These are phyloP conservation scores for Coprinellus micaceus DNA, from an alignment of 768 basidiomycete genomes.

Conservation along the genomic window DNA sequence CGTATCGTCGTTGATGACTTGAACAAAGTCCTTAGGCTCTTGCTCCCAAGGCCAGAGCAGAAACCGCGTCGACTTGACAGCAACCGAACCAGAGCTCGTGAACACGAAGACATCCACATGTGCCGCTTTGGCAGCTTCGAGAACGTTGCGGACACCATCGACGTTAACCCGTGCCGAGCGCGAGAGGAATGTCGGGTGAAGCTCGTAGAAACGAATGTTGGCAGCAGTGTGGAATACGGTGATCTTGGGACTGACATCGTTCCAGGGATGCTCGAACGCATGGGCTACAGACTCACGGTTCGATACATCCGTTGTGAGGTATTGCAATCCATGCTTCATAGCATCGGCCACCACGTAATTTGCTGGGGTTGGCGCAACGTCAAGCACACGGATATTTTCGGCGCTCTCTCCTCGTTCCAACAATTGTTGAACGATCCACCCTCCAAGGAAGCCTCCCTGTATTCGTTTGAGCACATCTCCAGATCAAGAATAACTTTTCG, in stretches of 20 bases:
- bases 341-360: constrained; percentile 56
- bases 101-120: constrained; percentile 61
- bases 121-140: constrained; percentile 50
- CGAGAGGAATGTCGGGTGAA: constrained; percentile 44
- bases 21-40: constrained; percentile 53
- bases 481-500: not conserved
- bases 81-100: constrained; percentile 71
- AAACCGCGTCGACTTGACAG: constrained; percentile 54
- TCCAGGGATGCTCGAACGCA: constrained; percentile 68
- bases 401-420: constrained; percentile 71
- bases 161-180: constrained; percentile 64
- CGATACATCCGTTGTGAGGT: constrained; percentile 56
- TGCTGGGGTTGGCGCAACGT: constrained; percentile 53
- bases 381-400: constrained; percentile 58
- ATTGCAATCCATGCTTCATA: constrained; percentile 48
- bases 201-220: constrained; percentile 76
- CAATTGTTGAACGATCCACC: constrained; percentile 72
- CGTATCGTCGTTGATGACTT: constrained; percentile 61
- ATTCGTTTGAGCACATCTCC: not conserved
- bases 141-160: constrained; percentile 61
- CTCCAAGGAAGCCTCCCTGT: constrained; percentile 72
- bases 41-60: constrained; percentile 76
- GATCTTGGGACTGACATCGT: constrained; percentile 27
- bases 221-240: constrained; percentile 79
- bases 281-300: constrained; percentile 48